Conservation (phyloP, 2,329 filamentous ascomycete genomes). For the Biscogniauxia marginata region DNA sequence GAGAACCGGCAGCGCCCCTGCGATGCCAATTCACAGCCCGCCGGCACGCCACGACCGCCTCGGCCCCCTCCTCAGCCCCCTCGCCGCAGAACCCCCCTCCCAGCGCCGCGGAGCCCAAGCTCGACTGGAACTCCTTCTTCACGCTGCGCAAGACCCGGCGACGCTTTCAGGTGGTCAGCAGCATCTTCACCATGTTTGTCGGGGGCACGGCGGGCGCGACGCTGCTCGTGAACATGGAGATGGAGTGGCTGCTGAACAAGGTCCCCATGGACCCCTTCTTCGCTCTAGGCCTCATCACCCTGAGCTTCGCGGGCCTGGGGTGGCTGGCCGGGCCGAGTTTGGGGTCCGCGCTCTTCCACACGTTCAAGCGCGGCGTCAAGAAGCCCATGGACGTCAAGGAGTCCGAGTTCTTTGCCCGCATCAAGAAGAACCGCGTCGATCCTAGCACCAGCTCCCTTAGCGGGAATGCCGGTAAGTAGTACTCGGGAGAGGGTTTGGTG, state of each 20-base stretch:
- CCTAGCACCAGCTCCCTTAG: slow-evolving; percentile 78
- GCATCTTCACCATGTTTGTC: slow-evolving; percentile 61
- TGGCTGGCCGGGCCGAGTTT: slow-evolving; percentile 86
- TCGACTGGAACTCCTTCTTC: slow-evolving; percentile 93
- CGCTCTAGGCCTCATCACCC: slow-evolving; percentile 75
- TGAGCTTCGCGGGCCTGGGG: slow-evolving; percentile 74
- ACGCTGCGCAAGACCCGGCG: slow-evolving; percentile 82
- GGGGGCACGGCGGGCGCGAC: slow-evolving; percentile 63
- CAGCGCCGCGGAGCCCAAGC: slow-evolving; percentile 35
- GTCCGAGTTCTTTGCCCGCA: slow-evolving; percentile 85
- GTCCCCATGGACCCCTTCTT: slow-evolving; percentile 87
- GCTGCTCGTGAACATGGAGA: slow-evolving; percentile 67
- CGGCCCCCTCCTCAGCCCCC: slow-evolving; percentile 22
- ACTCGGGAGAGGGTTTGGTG: neutral
- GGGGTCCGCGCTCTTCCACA: slow-evolving; percentile 76
- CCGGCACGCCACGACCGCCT: slow-evolving; percentile 29
- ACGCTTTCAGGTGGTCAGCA: slow-evolving; percentile 78
- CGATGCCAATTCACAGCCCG: slow-evolving; percentile 25
- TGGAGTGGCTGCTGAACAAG: slow-evolving; percentile 68
- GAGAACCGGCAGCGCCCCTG: slow-evolving; percentile 10
- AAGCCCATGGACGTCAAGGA: slow-evolving; percentile 81
- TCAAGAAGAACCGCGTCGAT: slow-evolving; percentile 91
- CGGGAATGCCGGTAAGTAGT: slow-evolving; percentile 68
- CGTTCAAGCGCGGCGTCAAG: slow-evolving; percentile 69
- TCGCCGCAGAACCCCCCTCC: slow-evolving; percentile 3